A percentile compares a stretch with the other conserved stretches of the same genome.
phyloP scores from a whole-genome alignment of 2,329 filamentous ascomycete genomes.

The Ophiostoma tasmaniense region DNA sequence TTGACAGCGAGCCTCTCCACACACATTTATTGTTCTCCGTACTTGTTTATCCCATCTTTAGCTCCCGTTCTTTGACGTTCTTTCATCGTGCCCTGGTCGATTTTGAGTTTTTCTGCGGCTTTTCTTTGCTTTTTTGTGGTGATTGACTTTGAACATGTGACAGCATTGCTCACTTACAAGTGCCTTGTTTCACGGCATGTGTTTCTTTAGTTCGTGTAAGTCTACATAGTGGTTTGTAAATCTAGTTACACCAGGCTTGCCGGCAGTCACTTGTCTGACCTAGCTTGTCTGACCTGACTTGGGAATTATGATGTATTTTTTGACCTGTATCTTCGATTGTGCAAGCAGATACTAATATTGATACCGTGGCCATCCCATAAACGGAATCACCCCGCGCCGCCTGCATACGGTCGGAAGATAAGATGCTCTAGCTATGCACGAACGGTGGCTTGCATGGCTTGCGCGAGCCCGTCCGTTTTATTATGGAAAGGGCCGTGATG shows the following conservation, averaged over 20 bases:
- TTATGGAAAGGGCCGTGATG: not conserved
- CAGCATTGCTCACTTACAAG: not conserved
- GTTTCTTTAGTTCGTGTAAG: not conserved
- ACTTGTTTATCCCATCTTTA: not conserved
- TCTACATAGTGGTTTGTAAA: not conserved
- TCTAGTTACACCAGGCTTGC: not conserved
- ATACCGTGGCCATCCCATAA: not conserved
- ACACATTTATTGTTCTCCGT: not conserved
- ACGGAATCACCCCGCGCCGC: conserved; percentile 8
- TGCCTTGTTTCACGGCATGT: not conserved
- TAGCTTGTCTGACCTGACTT: not conserved
- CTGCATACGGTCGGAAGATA: conserved; percentile 10
- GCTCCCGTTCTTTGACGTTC: not conserved
- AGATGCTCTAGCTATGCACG: conserved; percentile 7
- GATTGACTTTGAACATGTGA: too few relatives aligned
- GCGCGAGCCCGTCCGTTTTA: not conserved
- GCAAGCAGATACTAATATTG: not conserved
- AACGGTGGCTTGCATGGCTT: not conserved
- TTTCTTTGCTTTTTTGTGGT: not conserved
- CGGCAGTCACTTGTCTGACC: not conserved
- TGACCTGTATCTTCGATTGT: not conserved
- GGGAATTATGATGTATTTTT: too few relatives aligned
- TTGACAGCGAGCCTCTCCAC: too few relatives aligned
- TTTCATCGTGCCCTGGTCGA: not conserved
- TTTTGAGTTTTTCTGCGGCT: not conserved